Conservation (phyloP, 106 monocot genomes). For the Dendrobium huoshanense region DNA sequence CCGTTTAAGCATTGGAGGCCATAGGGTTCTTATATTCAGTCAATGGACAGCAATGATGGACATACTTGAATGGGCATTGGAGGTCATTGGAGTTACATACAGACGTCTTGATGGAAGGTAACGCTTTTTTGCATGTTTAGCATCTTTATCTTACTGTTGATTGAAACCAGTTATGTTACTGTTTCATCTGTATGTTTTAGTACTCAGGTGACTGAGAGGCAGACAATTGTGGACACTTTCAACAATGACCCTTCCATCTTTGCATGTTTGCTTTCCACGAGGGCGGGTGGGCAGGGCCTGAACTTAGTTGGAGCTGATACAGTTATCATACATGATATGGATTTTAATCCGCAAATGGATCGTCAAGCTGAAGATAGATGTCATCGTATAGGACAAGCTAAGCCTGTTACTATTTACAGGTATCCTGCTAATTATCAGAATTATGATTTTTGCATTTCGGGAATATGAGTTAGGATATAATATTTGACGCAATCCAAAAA, state of each 20-base stretch:
- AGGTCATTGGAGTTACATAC: conserved; percentile 80
- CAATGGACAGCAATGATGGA: conserved; percentile 99
- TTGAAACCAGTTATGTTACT: neutral
- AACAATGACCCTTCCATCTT: conserved; percentile 86
- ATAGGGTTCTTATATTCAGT: conserved; percentile 93
- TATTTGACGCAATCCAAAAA: neutral
- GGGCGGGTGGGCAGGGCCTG: conserved; percentile 96
- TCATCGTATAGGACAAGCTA: conserved; percentile 91
- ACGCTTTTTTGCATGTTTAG: neutral
- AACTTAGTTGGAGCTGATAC: conserved; percentile 98
- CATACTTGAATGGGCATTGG: conserved; percentile 94
- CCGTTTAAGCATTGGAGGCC: conserved; percentile 44
- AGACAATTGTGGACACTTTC: conserved; percentile 90
- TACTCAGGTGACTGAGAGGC: conserved; percentile 84
- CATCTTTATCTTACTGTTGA: neutral
- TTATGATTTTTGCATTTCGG: neutral
- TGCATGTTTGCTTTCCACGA: conserved; percentile 94
- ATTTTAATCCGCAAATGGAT: conserved; percentile 98
- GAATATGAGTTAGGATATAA: no score
- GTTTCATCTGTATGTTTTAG: conserved; percentile 29
- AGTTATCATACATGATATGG: conserved; percentile 99
- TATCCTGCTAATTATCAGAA: conserved; percentile 14
- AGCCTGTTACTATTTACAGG: conserved; percentile 93
- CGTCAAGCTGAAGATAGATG: conserved; percentile 96
- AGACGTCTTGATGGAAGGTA: conserved; percentile 94